Evolutionary conservation across 2,329 filamentous ascomycete genomes (phyloP).

Genomic region (Curvularia sp.): DNA sequence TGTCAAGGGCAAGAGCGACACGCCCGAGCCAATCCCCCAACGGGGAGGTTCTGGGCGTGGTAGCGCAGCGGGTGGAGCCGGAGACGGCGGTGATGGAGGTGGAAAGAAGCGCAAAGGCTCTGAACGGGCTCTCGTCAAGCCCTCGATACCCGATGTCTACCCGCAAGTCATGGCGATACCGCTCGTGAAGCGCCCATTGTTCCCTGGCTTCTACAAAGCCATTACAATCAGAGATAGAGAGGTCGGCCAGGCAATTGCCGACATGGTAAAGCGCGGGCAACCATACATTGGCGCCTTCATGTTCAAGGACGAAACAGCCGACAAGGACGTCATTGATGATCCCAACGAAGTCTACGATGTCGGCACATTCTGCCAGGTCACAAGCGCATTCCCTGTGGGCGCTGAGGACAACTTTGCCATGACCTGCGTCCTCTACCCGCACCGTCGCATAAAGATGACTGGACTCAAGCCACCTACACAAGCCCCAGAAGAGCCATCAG

Average conservation of each 20-base stretch:
- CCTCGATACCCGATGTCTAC: slow-evolving; percentile 90
- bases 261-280: slow-evolving; percentile 96
- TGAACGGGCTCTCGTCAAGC: slow-evolving; percentile 84
- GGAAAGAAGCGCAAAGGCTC: slow-evolving; percentile 74
- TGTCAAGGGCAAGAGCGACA: slow-evolving; percentile 55
- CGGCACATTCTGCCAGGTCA: slow-evolving; percentile 97
- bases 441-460: slow-evolving; percentile 90
- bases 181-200: slow-evolving; percentile 89
- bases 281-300: slow-evolving; percentile 97
- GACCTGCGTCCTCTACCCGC: slow-evolving; percentile 94
- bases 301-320: slow-evolving; percentile 93
- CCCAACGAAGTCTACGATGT: slow-evolving; percentile 92
- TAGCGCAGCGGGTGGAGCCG: slow-evolving; percentile 63
- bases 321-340: slow-evolving; percentile 91
- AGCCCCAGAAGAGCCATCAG: slow-evolving; percentile 40
- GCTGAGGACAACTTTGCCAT: slow-evolving; percentile 79
- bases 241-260: slow-evolving; percentile 88
- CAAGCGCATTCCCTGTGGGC: slow-evolving; percentile 89
- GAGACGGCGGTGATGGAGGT: slow-evolving; percentile 59
- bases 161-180: slow-evolving; percentile 97
- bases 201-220: slow-evolving; percentile 98
- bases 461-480: slow-evolving; percentile 74
- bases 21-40: slow-evolving; percentile 58
- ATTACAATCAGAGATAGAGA: slow-evolving; percentile 95
- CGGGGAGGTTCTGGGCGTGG: slow-evolving; percentile 64